phyloP scores from a whole-genome alignment of 768 basidiomycete genomes.

The Trametes cingulata region DNA sequence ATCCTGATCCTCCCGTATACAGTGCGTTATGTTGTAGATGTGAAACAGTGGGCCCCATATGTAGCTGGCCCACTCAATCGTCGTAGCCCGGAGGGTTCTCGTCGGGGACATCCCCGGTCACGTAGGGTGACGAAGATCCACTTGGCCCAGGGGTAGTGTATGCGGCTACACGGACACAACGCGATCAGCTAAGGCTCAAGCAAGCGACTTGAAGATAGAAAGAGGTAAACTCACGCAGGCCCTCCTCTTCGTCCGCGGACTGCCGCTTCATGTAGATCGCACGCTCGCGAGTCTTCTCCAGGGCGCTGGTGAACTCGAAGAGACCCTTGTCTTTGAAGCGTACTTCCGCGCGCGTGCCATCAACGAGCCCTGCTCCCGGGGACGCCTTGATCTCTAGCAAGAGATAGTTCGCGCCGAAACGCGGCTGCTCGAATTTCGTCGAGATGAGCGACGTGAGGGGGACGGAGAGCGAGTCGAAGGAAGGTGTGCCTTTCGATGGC shows the following conservation, averaged over 20 bases:
- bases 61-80: slow-evolving; percentile 15
- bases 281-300: slow-evolving; percentile 78
- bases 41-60: neutral
- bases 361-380: slow-evolving; percentile 61
- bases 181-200: neutral
- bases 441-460: slow-evolving; percentile 66
- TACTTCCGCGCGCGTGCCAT: slow-evolving; percentile 66
- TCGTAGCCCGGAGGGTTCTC: slow-evolving; percentile 33
- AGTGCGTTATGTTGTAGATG: neutral
- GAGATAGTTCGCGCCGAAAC: slow-evolving; percentile 69
- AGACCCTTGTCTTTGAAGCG: slow-evolving; percentile 67
- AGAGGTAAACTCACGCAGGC: slow-evolving; percentile 52
- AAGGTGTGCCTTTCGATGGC: slow-evolving; percentile 6
- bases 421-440: slow-evolving; percentile 75
- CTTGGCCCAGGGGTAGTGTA: slow-evolving; percentile 22
- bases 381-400: slow-evolving; percentile 67
- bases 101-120: slow-evolving; percentile 18
- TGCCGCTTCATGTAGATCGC: slow-evolving; percentile 76
- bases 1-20: neutral
- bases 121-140: slow-evolving; percentile 18
- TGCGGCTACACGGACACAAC: slow-evolving; percentile 10
- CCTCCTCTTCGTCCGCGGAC: slow-evolving; percentile 55
- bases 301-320: slow-evolving; percentile 68
- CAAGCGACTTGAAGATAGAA: neutral
- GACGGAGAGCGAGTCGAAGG: slow-evolving; percentile 49